Evolutionary conservation across 805 yeast species (phyloP), one percentile per base, ranked within the genome.

Genomic region (Wickerhamomyces chaumierensis): DNA sequence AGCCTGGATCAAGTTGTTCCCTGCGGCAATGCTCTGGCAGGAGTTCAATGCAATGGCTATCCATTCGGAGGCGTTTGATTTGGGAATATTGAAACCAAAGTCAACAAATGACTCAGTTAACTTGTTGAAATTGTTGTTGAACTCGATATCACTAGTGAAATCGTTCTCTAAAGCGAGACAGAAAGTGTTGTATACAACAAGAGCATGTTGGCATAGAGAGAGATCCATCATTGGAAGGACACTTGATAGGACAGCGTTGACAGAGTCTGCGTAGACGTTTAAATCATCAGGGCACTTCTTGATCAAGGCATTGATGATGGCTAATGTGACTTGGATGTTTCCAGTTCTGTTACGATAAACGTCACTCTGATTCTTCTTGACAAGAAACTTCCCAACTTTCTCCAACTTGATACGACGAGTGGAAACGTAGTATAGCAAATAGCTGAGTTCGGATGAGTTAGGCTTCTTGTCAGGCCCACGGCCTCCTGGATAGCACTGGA

Each of bases 401-500:
- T 84, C 92, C 45, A 92, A 66, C 57, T 92, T 90, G 25, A 86
- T 80, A 39, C 96, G 69, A 49, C 96, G 69, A 4, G 96, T 81
- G 32, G 94, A 78, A 17, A 95, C 95, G 57, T 90, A 90, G 65
- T 82, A 90, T 25, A 90, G 62, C 48, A 90, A 67, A 55, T 87
- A 86, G 42, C 94, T 81, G 35, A 94, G 69, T 57, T 92, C 97
- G 17, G 94, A 85, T 2, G 94, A 77, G 57, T 90, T 88, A 14
- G 98, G 95, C 51, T 81, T 80, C 62, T 88, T 88, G 53, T 88
- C 97, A 5, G 72, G 71, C 7, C 78, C 80, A 43, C 86, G 71
- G 2, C 96, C 96, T 2, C 92, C 73, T 5, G 95, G 97, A 57
- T 90, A 90, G 64, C 97, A 92, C 58, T 85, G 95, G 37, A 81